These are phyloP conservation scores for Aphanomyces cochlioides DNA, from an alignment of 352 stramenopile genomes.

Conservation along the genomic window DNA sequence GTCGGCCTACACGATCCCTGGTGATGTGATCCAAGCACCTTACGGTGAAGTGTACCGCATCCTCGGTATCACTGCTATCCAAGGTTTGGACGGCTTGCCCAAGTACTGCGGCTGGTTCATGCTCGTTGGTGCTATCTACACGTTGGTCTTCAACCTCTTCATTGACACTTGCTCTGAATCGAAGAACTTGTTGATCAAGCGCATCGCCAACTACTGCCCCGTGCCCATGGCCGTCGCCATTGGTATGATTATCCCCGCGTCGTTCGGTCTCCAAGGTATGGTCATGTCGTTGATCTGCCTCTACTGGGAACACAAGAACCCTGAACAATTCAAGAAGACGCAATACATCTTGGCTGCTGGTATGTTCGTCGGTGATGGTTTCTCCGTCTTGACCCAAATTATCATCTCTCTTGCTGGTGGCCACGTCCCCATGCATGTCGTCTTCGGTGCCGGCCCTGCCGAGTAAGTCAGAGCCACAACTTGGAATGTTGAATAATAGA, in stretches of 20 bases:
- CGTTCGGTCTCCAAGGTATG: slow-evolving; percentile 21
- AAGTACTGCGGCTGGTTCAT: slow-evolving; percentile 22
- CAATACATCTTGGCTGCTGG: slow-evolving; percentile 29
- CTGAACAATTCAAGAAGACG: slow-evolving; percentile 8
- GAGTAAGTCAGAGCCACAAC: not conserved
- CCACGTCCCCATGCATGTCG: slow-evolving; percentile 5
- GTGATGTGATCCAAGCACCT: slow-evolving; percentile 4
- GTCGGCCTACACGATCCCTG: slow-evolving; percentile 19
- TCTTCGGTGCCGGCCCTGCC: not conserved
- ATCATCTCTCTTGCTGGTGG: slow-evolving; percentile 21
- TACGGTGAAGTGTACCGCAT: slow-evolving; percentile 25
- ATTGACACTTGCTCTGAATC: slow-evolving; percentile 25
- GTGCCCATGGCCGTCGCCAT: slow-evolving; percentile 24
- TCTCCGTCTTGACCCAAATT: slow-evolving; percentile 27
- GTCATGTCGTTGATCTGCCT: slow-evolving; percentile 6
- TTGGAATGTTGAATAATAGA: too few relatives aligned
- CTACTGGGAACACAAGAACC: slow-evolving; percentile 19
- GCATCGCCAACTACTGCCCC: slow-evolving; percentile 21
- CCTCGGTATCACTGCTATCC: slow-evolving; percentile 18
- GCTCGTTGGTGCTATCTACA: slow-evolving; percentile 26
- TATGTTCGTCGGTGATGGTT: slow-evolving; percentile 23
- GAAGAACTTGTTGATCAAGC: not conserved
- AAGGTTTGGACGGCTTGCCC: slow-evolving; percentile 7
- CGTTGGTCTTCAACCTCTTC: slow-evolving; percentile 27
- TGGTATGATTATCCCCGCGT: slow-evolving; percentile 27